Conservation (phyloP, 2,329 filamentous ascomycete genomes). For the Fusarium chuoi region DNA sequence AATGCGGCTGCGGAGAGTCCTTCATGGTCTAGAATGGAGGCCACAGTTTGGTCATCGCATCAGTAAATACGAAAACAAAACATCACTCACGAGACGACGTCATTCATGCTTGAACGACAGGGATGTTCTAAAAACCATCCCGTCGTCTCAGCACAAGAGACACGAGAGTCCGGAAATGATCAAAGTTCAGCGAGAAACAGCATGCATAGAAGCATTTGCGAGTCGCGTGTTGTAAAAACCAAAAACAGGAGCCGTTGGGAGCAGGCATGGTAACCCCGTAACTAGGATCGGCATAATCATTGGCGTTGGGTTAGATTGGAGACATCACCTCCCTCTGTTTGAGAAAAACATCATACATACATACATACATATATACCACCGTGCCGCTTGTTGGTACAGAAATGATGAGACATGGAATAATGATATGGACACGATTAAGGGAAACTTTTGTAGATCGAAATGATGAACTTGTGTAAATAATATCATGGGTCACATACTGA, state of each 20-base stretch:
- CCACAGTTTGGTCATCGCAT: not conserved
- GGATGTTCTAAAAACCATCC: not conserved
- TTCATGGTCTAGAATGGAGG: constrained; percentile 76
- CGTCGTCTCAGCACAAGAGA: not conserved
- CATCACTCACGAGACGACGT: constrained; percentile 24
- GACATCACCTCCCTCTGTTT: constrained; percentile 24
- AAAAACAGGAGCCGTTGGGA: constrained; percentile 25
- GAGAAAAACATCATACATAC: constrained; percentile 5
- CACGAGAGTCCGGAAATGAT: not conserved
- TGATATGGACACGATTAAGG: not conserved
- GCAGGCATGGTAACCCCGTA: constrained; percentile 6
- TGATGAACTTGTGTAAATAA: not conserved
- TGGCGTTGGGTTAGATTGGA: constrained; percentile 44
- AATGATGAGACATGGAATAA: constrained; percentile 6
- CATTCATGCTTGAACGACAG: constrained; percentile 16
- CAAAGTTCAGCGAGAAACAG: constrained; percentile 5
- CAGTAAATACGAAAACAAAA: constrained; percentile 1
- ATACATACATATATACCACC: constrained; percentile 21
- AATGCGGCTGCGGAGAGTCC: constrained; percentile 96
- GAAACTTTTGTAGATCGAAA: not conserved
- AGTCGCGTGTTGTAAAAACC: constrained; percentile 31
- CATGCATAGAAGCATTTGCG: constrained; percentile 28
- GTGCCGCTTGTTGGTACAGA: not conserved
- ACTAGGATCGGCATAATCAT: constrained; percentile 35
- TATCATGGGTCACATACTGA: not conserved